Conservation (phyloP, 1,284 basidiomycete genomes). For the Tylopilus sp. region DNA sequence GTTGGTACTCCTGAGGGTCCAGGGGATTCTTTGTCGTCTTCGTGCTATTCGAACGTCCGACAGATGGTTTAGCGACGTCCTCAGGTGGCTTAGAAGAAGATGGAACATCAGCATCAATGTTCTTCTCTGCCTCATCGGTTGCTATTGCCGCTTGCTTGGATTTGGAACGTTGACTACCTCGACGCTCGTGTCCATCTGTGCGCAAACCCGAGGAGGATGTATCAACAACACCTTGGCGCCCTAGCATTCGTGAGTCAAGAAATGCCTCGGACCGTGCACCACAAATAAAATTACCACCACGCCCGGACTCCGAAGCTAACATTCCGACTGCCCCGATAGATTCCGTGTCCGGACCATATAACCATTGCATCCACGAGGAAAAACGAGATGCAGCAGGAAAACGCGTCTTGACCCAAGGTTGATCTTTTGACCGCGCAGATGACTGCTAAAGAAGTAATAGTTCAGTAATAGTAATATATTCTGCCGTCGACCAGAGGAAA, state of each 20-base stretch:
- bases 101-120: neutral
- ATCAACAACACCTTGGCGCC: constrained; percentile 1
- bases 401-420: constrained; percentile 22
- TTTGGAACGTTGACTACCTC: constrained; percentile 3
- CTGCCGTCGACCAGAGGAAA: neutral
- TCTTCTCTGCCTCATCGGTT: neutral
- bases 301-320: constrained; percentile 28
- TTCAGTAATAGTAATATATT: constrained; percentile 17
- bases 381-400: constrained; percentile 15
- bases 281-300: constrained; percentile 18
- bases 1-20: constrained; percentile 85
- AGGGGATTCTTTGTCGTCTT: constrained; percentile 22
- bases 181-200: neutral
- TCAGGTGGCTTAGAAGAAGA: constrained; percentile 9
- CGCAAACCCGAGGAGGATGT: neutral
- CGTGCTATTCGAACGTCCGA: constrained; percentile 12
- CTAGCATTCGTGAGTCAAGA: constrained; percentile 11
- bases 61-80: constrained; percentile 3
- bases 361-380: constrained; percentile 14
- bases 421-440: constrained; percentile 8
- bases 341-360: neutral
- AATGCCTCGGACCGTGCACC: neutral
- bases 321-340: neutral
- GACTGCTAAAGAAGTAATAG: constrained; percentile 22
- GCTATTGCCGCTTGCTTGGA: neutral